Conservation (phyloP, 352 stramenopile species). For the Phytophthora pisi region DNA sequence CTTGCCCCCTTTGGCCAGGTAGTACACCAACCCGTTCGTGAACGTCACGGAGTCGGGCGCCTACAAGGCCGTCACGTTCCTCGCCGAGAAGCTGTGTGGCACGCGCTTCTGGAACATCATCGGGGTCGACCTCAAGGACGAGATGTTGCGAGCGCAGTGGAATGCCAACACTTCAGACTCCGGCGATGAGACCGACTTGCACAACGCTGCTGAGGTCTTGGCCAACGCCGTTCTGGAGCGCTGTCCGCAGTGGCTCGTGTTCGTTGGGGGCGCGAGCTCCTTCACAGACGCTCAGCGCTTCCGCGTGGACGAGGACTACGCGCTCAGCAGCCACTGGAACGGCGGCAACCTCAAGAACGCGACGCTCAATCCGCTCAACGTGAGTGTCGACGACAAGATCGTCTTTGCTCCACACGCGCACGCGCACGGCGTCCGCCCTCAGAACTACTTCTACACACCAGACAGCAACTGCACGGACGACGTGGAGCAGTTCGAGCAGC, state of each 20-base stretch:
- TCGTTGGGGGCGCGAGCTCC: slow-evolving; percentile 60
- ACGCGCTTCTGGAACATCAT: slow-evolving; percentile 72
- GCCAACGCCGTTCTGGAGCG: slow-evolving; percentile 47
- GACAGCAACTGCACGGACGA: slow-evolving; percentile 49
- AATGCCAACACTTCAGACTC: slow-evolving; percentile 27
- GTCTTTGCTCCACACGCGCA: slow-evolving; percentile 73
- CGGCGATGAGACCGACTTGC: slow-evolving; percentile 45
- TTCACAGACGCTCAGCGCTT: slow-evolving; percentile 45
- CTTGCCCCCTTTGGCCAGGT: slow-evolving; percentile 57
- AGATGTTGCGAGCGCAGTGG: slow-evolving; percentile 52
- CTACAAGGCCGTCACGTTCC: slow-evolving; percentile 52
- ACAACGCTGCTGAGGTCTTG: slow-evolving; percentile 41
- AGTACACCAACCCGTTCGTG: slow-evolving; percentile 66
- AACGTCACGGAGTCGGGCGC: slow-evolving; percentile 48
- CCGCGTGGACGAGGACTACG: slow-evolving; percentile 48
- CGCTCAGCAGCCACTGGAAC: slow-evolving; percentile 57
- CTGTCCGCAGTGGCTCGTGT: slow-evolving; percentile 72
- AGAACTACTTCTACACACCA: slow-evolving; percentile 63
- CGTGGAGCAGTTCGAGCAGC: slow-evolving; percentile 27
- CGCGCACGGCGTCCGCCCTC: slow-evolving; percentile 54
- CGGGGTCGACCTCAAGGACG: slow-evolving; percentile 73
- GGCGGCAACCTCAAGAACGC: slow-evolving; percentile 72
- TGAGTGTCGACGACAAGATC: slow-evolving; percentile 58
- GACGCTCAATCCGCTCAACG: slow-evolving; percentile 48
- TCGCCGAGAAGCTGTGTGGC: slow-evolving; percentile 56